Conservation (phyloP, 2,329 filamentous ascomycete species). For the Aspergillus vadensis region DNA sequence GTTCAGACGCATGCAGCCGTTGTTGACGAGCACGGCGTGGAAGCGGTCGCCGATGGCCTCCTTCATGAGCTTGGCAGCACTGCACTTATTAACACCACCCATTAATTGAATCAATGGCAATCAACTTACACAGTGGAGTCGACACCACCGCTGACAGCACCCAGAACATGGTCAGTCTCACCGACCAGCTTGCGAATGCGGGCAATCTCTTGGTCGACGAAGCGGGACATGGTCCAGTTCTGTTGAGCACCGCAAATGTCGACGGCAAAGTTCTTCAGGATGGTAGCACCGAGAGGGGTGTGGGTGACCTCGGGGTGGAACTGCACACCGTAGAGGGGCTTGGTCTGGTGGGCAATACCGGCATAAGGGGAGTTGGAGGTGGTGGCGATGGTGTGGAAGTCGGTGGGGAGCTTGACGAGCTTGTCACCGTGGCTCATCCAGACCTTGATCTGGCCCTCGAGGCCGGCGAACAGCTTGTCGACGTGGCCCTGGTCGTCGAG, state of each 20-base stretch:
- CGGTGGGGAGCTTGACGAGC: constrained; percentile 70
- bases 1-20: constrained; percentile 80
- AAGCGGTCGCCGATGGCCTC: constrained; percentile 85
- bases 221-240: constrained; percentile 85
- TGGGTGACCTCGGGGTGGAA: constrained; percentile 84
- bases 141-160: constrained; percentile 79
- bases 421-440: constrained; percentile 94
- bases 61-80: constrained; percentile 77
- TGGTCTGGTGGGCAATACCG: constrained; percentile 61
- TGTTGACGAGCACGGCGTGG: constrained; percentile 82
- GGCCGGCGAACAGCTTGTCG: constrained; percentile 74
- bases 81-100: neutral
- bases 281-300: constrained; percentile 54
- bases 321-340: constrained; percentile 76
- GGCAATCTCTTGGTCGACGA: constrained; percentile 76
- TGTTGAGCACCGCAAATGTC: constrained; percentile 75
- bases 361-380: constrained; percentile 78
- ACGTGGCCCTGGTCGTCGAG: constrained; percentile 60
- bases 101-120: too few species aligned
- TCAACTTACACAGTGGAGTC: constrained; percentile 70
- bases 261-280: constrained; percentile 82
- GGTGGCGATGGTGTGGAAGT: constrained; percentile 72
- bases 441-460: constrained; percentile 70
- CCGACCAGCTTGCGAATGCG: constrained; percentile 83
- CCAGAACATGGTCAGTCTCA: constrained; percentile 76